Conservation (phyloP, 2,329 filamentous ascomycete species). For the Mycosphaerelloides madeirae region DNA sequence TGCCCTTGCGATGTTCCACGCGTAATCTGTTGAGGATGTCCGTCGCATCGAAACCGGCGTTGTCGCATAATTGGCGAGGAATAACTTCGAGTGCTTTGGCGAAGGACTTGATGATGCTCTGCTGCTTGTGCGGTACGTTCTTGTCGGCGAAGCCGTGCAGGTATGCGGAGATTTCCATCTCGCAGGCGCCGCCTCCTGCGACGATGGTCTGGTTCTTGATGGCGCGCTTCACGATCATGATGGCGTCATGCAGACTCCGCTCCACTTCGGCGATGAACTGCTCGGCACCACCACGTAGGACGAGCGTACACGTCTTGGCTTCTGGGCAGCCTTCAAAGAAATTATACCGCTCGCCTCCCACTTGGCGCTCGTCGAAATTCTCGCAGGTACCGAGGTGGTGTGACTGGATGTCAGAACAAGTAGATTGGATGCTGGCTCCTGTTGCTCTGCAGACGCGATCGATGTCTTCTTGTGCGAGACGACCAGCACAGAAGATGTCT, state of each 20-base stretch:
- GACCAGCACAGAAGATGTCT: conserved; percentile 95
- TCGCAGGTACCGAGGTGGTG: conserved; percentile 84
- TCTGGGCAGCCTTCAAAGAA: conserved; percentile 94
- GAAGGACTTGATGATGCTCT: conserved; percentile 95
- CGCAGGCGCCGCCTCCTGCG: conserved; percentile 85
- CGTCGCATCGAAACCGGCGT: conserved; percentile 95
- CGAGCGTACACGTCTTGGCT: conserved; percentile 93
- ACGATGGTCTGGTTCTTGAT: conserved; percentile 94
- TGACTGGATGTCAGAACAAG: conserved; percentile 87
- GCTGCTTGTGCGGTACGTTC: conserved; percentile 90
- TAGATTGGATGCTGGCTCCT: conserved; percentile 86
- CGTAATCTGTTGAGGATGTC: conserved; percentile 95
- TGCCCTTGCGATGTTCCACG: conserved; percentile 91
- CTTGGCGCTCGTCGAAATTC: conserved; percentile 89
- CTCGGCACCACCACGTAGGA: conserved; percentile 92
- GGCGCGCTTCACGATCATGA: conserved; percentile 99
- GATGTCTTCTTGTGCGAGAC: conserved; percentile 85
- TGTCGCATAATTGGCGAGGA: conserved; percentile 94
- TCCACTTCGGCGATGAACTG: conserved; percentile 99
- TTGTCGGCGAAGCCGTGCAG: conserved; percentile 89
- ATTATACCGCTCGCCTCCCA: conserved; percentile 96
- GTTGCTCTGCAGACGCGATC: conserved; percentile 95
- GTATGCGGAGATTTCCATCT: conserved; percentile 96
- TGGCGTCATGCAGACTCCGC: conserved; percentile 94
- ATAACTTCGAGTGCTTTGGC: conserved; percentile 97